Percentiles rank a stretch among this genome's conserved stretches.
Evolutionary conservation across 139 green algal genomes (phyloP).

Genomic region (Chlamydomonas sp.): DNA sequence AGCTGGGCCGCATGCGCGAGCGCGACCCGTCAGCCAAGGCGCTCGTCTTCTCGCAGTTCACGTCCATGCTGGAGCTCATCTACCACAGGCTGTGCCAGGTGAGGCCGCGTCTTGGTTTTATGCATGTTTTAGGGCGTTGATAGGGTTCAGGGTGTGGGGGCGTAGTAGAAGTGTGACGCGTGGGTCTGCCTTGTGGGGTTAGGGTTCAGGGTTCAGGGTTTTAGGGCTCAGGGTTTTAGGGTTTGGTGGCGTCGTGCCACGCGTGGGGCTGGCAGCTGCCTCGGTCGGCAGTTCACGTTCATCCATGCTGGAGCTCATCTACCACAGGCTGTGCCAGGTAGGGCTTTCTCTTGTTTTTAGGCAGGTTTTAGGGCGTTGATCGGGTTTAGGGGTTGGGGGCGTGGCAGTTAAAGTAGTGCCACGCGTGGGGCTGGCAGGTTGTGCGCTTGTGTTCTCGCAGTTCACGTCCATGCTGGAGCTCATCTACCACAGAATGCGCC

Average conservation of each 20-base stretch:
- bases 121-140: neutral
- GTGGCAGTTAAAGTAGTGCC: neutral
- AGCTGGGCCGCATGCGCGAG: conserved; percentile 60
- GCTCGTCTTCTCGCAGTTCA: conserved; percentile 95
- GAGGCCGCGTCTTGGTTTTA: neutral
- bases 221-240: too few relatives aligned
- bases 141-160: too few relatives aligned
- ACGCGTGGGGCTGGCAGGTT: neutral
- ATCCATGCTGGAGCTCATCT: conserved; percentile 83
- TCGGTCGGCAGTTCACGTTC: conserved; percentile 96
- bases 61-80: conserved; percentile 84
- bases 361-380: neutral
- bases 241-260: too few relatives aligned
- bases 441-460: conserved; percentile 88
- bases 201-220: neutral
- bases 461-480: conserved; percentile 94
- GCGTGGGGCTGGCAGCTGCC: too few relatives aligned
- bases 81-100: conserved; percentile 70
- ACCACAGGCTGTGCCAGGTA: conserved; percentile 70
- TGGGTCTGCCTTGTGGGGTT: neutral
- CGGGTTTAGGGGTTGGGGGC: too few relatives aligned
- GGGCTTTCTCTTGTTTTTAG: neutral
- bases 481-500: conserved; percentile 58
- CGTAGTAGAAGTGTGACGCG: neutral
- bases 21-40: conserved; percentile 71